Evolutionary conservation across 208 protist species (phyloP), one percentile per base, ranked within the genome.

Genomic region (Entamoeba invadens): DNA sequence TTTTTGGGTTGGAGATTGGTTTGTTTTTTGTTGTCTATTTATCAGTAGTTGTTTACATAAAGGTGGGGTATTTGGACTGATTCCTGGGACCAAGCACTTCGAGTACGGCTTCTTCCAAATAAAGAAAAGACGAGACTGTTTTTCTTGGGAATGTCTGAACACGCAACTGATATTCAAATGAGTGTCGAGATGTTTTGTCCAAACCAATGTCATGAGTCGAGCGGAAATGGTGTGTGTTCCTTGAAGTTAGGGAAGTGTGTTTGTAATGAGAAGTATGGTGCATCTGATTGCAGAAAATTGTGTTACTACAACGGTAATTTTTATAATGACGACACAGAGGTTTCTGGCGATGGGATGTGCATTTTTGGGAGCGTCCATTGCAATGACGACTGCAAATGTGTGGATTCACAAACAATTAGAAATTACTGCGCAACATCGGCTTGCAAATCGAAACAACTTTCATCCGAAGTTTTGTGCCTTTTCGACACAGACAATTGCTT

Each of bases 1-100:
- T 87, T 87, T 87, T 87, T 87, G 57, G 57, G 57, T 87, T 87
- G 57, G 57, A 42, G 57, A 87, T 87, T 87, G 57, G 57, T n/a
- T n/a, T n/a, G n/a, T n/a, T n/a, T n/a, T n/a, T n/a, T n/a, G n/a
- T n/a, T n/a, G n/a, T n/a, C n/a, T n/a, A n/a, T n/a, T n/a, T n/a
- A n/a, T n/a, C n/a, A n/a, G n/a, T n/a, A n/a, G n/a, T n/a, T n/a
- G n/a, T n/a, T n/a, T n/a, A n/a, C n/a, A n/a, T n/a, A n/a, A n/a
- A n/a, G n/a, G n/a, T 87, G 57, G 57, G 57, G 57, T 16, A 87
- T 87, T 87, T 87, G 57, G 57, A 42, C 57, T 16, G 38, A 21
- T 35, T 35, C 18, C 0, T 18, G 18, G 3, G 57, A 87, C 8
- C 57, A 87, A n/a, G 57, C 31, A 4, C 21, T 87, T 35, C 10